Evolutionary conservation across 192 early-diverging fungal genomes (phyloP).

Genomic region (Podila horticola): DNA sequence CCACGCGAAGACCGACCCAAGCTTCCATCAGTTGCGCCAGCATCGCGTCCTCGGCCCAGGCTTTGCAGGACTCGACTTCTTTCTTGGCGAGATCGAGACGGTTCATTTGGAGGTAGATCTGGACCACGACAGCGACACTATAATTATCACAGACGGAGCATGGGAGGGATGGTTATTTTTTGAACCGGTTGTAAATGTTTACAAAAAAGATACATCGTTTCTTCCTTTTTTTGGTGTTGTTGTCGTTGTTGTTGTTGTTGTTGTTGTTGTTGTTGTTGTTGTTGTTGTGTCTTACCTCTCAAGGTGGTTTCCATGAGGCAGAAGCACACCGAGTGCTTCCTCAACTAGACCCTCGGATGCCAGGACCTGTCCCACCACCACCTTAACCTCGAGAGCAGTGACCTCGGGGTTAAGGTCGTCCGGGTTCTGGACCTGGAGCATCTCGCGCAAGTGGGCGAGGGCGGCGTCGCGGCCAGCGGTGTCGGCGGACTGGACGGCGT

Average conservation of each 20-base stretch:
- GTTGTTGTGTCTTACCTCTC: slow-evolving; percentile 82
- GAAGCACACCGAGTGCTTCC: slow-evolving; percentile 78
- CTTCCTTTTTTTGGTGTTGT: no score
- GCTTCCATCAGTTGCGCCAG: slow-evolving; percentile 93
- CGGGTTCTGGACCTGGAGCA: slow-evolving; percentile 60
- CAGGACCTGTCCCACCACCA: slow-evolving; percentile 73
- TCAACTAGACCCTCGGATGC: slow-evolving; percentile 67
- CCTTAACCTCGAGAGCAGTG: slow-evolving; percentile 61
- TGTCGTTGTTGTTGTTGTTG: no score
- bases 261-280: no score
- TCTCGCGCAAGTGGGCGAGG: slow-evolving; percentile 56
- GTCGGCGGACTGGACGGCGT: slow-evolving; percentile 57
- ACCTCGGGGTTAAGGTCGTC: slow-evolving; percentile 56
- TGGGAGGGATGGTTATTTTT: neutral
- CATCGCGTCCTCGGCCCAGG: slow-evolving; percentile 97
- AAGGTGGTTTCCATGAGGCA: slow-evolving; percentile 75
- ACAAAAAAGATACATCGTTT: no score
- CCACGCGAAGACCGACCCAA: slow-evolving; percentile 78
- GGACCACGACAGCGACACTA: slow-evolving; percentile 81
- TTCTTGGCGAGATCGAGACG: slow-evolving; percentile 88
- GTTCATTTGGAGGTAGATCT: slow-evolving; percentile 82
- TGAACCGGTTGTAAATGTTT: no score
- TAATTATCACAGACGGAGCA: neutral
- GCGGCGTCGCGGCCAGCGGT: slow-evolving; percentile 53
- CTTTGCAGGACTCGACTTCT: slow-evolving; percentile 77